These are phyloP conservation scores for Rhizophora mangle DNA, from an alignment of 345 rosid genomes.

Conservation along the genomic window DNA sequence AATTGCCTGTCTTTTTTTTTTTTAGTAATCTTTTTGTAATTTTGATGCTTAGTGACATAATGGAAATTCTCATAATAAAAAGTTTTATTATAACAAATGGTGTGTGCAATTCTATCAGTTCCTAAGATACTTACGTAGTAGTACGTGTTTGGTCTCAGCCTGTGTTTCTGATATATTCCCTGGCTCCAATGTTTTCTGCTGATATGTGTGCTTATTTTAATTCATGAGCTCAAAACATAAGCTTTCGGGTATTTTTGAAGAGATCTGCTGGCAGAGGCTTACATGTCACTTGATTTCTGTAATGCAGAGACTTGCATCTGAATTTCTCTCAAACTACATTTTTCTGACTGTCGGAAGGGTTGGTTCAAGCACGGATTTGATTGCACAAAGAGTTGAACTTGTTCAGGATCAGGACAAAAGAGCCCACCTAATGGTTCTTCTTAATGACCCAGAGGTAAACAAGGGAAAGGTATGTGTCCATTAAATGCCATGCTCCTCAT, in stretches of 20 bases:
- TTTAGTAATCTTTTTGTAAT: background rate
- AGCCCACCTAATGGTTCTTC: conserved; percentile 34
- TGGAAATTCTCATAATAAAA: no score
- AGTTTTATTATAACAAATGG: no score
- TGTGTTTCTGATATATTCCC: background rate
- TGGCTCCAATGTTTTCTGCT: no score
- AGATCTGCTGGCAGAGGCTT: background rate
- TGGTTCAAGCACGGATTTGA: conserved; percentile 49
- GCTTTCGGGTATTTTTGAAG: background rate
- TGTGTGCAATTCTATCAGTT: no score
- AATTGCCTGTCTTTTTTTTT: background rate
- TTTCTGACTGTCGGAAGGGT: conserved; percentile 53
- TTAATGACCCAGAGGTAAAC: conserved; percentile 17
- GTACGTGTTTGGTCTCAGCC: no score
- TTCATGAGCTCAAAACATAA: no score
- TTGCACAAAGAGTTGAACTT: conserved; percentile 42
- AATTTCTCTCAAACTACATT: conserved; percentile 47
- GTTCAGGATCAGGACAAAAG: conserved; percentile 49
- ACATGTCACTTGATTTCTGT: background rate
- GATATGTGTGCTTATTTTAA: background rate
- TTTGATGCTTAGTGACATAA: background rate
- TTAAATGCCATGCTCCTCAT: background rate
- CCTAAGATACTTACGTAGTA: no score
- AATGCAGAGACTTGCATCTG: conserved; percentile 58
- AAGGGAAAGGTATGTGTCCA: conserved; percentile 28